phyloP scores from a whole-genome alignment of 192 early-diverging fungal species.

The Glomus cerebriforme region DNA sequence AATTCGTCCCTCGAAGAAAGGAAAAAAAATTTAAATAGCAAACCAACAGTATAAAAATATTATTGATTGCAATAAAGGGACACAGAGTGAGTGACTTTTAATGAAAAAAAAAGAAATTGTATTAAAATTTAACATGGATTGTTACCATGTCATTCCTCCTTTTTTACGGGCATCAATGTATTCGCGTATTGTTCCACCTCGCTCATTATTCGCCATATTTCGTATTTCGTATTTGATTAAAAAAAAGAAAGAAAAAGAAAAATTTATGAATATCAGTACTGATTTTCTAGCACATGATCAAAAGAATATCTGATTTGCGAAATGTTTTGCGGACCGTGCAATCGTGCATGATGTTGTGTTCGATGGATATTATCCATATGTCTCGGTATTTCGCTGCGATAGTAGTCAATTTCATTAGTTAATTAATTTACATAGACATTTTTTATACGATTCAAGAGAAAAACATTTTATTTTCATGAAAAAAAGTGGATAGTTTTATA shows the following conservation, averaged over 20 bases:
- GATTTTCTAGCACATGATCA: background rate
- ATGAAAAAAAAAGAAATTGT: background rate
- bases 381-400: too few relatives aligned
- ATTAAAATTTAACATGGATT: too few relatives aligned
- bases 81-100: background rate
- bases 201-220: slow-evolving; percentile 2
- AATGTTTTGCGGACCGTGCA: background rate
- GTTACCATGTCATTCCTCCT: slow-evolving; percentile 19
- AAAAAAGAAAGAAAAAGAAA: background rate
- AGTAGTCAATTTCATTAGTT: too few relatives aligned
- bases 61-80: background rate
- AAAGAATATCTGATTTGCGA: background rate
- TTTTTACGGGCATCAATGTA: slow-evolving; percentile 27
- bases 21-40: background rate
- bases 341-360: too few relatives aligned
- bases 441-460: too few relatives aligned
- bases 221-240: background rate
- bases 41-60: background rate
- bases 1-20: slow-evolving; percentile 21
- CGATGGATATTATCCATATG: too few relatives aligned
- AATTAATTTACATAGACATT: too few relatives aligned
- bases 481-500: too few relatives aligned
- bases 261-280: too few relatives aligned
- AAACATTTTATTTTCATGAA: too few relatives aligned
- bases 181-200: slow-evolving; percentile 19